Base-by-base conservation (phyloP, 2,329 filamentous ascomycete genomes). In the Ophiostoma perfectum region DNA sequence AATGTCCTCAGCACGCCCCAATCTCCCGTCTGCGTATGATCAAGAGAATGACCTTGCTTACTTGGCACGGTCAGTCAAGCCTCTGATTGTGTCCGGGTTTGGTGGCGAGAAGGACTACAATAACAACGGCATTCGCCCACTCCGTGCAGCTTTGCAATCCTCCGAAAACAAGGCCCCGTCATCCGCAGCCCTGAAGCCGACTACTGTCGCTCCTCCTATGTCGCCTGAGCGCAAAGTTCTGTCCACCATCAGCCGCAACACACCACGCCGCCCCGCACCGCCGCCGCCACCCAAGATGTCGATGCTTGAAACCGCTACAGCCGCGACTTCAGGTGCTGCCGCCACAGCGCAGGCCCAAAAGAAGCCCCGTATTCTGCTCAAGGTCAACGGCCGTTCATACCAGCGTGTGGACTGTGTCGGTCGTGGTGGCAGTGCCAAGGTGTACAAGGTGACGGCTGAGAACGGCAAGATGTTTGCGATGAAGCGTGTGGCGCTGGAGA, bases 381-480 rank as follows among this genome's bases (percentile, higher is more conserved):
- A 89, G 64, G 88, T 99, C 70, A 99, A 99, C 75, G 92, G 92
- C 70, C 96, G 96, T 76, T 86, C 88, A 47, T 99, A 96, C 76
- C 95, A 93, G 36, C 86, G 94, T 64, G 86, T 98, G 71, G 93
- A 97, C 76, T 92, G 90, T 73, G 89, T 99, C 72, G 95, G 95
- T 9, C 89, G 93, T 69, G 95, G 95, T 71, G 95, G 95, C 44
- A 97, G 92, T 73, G 93, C 90, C 65, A 93, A 96, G 75, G 95
- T 99, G 1, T 99, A 97, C 78, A 89, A 93, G 63, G 95, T 99
- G 45, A 96, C 96, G 82, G 94, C 95, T 0, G 95, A 99, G 77
- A 98, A 97, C 75, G 93, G 92, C 75, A 96, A 93, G 77, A 92
- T 97, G 78, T 93, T 97, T 78, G 95, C 95, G 0, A 80, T 99